Percentiles rank a stretch among this genome's conserved stretches.
Conservation (phyloP, 352 stramenopile genomes). For the Globisporangium irregulare region DNA sequence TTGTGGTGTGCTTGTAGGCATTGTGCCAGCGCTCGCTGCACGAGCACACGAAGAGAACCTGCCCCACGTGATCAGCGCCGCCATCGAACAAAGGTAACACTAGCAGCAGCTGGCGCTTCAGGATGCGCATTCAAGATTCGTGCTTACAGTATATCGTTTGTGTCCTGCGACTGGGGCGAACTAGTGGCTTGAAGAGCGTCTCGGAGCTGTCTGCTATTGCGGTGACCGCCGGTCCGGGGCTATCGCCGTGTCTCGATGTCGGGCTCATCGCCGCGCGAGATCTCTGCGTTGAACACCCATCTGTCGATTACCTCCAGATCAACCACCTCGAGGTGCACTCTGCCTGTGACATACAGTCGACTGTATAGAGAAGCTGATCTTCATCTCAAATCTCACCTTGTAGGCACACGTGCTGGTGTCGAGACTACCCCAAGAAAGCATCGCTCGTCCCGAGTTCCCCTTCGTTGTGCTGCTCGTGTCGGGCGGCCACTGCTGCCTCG, state of each 20-base stretch:
- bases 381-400: not conserved
- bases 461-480: slow-evolving; percentile 98
- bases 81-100: slow-evolving; percentile 83
- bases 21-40: slow-evolving; percentile 95
- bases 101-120: not conserved
- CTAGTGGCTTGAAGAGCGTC: slow-evolving; percentile 62
- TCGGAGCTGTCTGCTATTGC: slow-evolving; percentile 93
- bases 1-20: slow-evolving; percentile 45
- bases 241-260: slow-evolving; percentile 97
- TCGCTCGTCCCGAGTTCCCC: slow-evolving; percentile 84
- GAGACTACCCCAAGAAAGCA: slow-evolving; percentile 68
- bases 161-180: not conserved
- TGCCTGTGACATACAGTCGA: not conserved
- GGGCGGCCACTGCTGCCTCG: slow-evolving; percentile 97
- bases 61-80: slow-evolving; percentile 90
- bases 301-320: slow-evolving; percentile 93
- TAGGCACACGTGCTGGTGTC: slow-evolving; percentile 95
- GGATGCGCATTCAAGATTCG: not conserved
- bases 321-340: slow-evolving; percentile 95
- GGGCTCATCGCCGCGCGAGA: slow-evolving; percentile 79
- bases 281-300: slow-evolving; percentile 81
- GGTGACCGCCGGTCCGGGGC: slow-evolving; percentile 95
- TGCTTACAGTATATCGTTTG: not conserved
- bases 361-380: not conserved
- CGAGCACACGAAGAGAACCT: slow-evolving; percentile 94